Evolutionary conservation across 2,329 filamentous ascomycete species (phyloP).

Genomic region (Fusarium euwallaceae): DNA sequence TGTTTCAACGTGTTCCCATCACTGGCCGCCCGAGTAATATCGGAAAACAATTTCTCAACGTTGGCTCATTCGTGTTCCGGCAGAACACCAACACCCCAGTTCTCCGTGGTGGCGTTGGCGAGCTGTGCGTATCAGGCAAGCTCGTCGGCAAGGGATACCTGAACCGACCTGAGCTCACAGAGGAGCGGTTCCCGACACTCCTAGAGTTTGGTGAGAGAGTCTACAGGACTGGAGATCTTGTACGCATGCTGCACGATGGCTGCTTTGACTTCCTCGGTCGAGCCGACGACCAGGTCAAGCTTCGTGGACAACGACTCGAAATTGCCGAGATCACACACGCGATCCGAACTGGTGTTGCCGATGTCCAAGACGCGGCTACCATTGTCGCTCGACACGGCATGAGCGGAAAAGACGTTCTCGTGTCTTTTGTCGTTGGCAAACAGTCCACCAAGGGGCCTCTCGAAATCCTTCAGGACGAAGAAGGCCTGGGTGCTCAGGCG

Average conservation of each 20-base stretch:
- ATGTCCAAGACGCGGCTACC: constrained; percentile 79
- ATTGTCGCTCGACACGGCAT: constrained; percentile 78
- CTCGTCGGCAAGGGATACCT: constrained; percentile 92
- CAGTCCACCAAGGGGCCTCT: constrained; percentile 26
- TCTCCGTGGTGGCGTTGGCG: constrained; percentile 82
- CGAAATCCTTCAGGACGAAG: constrained; percentile 46
- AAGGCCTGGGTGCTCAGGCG: constrained; percentile 60
- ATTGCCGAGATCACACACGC: constrained; percentile 92
- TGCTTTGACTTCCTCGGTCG: constrained; percentile 91
- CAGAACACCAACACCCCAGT: constrained; percentile 79
- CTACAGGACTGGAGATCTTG: constrained; percentile 91
- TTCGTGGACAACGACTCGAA: constrained; percentile 89
- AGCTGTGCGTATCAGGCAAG: constrained; percentile 88
- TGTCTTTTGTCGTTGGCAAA: constrained; percentile 74
- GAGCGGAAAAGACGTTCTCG: constrained; percentile 84
- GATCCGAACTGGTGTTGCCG: constrained; percentile 71
- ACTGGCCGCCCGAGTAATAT: constrained; percentile 91
- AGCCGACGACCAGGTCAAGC: constrained; percentile 91
- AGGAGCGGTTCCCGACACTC: constrained; percentile 80
- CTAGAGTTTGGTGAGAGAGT: constrained; percentile 69
- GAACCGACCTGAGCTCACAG: constrained; percentile 81
- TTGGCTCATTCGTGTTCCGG: constrained; percentile 83
- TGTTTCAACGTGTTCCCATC: constrained; percentile 83
- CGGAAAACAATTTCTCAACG: constrained; percentile 87
- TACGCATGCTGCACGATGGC: constrained; percentile 82